A percentile compares a stretch with the other conserved stretches of the same genome.
Evolutionary conservation across 2,329 filamentous ascomycete species (phyloP).

Genomic region (Calonectria pseudoreteaudii): DNA sequence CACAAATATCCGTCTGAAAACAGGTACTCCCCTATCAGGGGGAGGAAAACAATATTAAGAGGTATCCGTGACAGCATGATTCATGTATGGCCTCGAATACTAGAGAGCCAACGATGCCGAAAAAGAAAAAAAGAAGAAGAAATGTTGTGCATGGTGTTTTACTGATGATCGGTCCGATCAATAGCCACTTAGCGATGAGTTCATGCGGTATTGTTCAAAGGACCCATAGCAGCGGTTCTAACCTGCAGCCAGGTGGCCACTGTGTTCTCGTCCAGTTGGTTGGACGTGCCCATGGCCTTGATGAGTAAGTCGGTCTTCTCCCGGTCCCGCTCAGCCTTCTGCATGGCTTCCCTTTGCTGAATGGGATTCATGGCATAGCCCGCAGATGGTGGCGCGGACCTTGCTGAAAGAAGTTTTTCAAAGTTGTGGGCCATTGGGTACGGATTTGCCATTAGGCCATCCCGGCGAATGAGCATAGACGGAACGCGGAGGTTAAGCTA

Average conservation of each 20-base stretch:
- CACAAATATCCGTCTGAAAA: neutral
- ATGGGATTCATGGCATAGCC: conserved; percentile 57
- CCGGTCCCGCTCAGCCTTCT: conserved; percentile 57
- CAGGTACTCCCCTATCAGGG: neutral
- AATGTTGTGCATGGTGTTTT: neutral
- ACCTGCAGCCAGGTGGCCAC: conserved; percentile 53
- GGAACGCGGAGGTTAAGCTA: conserved; percentile 70
- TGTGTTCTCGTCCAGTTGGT: conserved; percentile 51
- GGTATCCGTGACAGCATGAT: neutral
- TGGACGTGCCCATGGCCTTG: conserved; percentile 52
- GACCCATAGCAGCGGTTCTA: conserved; percentile 10
- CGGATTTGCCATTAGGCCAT: conserved; percentile 60
- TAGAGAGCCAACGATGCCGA: neutral
- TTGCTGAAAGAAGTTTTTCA: conserved; percentile 58
- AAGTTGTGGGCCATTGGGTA: conserved; percentile 57
- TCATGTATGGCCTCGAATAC: neutral
- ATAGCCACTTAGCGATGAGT: neutral
- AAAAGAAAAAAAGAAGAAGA: neutral
- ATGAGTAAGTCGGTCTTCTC: conserved; percentile 56
- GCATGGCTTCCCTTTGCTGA: conserved; percentile 61
- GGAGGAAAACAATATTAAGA: neutral
- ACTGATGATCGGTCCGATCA: neutral
- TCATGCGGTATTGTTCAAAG: conserved; percentile 20
- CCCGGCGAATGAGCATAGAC: conserved; percentile 70
- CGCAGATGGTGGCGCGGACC: conserved; percentile 47